phyloP scores from a whole-genome alignment of 495 filamentous ascomycete genomes.

The Pseudomonodictys pantanalensis region DNA sequence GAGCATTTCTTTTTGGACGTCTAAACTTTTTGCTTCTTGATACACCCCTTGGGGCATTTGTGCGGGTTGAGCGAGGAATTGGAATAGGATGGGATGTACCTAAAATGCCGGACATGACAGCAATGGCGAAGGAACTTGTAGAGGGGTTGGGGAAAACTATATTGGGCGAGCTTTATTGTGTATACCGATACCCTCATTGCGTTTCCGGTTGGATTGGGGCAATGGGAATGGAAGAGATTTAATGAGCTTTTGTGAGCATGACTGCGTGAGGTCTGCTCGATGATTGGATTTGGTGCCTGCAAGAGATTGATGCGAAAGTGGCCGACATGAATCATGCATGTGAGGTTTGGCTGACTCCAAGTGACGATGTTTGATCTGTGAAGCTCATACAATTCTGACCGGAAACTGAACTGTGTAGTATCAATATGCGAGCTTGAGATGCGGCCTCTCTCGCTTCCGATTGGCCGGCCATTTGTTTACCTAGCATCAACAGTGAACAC shows the following conservation, averaged over 20 bases:
- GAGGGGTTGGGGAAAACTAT: not conserved
- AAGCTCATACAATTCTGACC: too few relatives aligned
- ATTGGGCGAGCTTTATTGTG: conserved; percentile 2
- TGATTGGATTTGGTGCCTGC: too few relatives aligned
- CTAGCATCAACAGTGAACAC: conserved; percentile 14
- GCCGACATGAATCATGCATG: too few relatives aligned
- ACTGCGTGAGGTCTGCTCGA: not conserved
- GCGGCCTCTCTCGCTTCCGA: conserved; percentile 7
- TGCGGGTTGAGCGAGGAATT: not conserved
- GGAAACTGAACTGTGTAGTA: too few relatives aligned
- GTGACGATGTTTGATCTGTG: too few relatives aligned
- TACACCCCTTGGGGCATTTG: not conserved
- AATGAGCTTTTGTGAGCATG: not conserved
- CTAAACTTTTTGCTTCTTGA: not conserved
- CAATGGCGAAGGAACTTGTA: not conserved
- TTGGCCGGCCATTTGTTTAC: conserved; percentile 29
- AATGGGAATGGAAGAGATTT: not conserved
- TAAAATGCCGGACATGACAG: conserved; percentile 14
- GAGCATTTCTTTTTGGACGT: conserved; percentile 1
- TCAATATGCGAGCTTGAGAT: too few relatives aligned
- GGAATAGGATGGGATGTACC: conserved; percentile 10
- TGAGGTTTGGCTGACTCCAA: too few relatives aligned
- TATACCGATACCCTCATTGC: conserved; percentile 28
- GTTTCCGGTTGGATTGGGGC: conserved; percentile 10
- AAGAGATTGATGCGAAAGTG: too few relatives aligned